These are phyloP conservation scores for Murraya koenigii DNA, from an alignment of 345 rosid species.

Conservation along the genomic window DNA sequence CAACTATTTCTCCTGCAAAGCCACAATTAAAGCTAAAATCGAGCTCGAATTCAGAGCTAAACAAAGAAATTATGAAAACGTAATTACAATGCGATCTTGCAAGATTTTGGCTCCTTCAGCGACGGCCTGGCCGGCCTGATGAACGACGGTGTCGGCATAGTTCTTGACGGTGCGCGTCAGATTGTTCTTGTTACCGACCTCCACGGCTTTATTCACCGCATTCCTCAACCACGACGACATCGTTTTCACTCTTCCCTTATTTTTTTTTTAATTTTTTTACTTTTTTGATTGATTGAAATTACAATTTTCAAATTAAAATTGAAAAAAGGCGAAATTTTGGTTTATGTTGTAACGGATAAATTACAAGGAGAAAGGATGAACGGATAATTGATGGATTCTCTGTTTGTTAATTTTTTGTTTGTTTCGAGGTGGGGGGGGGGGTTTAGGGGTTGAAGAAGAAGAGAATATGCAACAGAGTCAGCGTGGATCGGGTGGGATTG, in stretches of 20 bases:
- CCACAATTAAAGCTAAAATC: not conserved
- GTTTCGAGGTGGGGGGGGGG: not conserved
- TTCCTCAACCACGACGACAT: slow-evolving; percentile 86
- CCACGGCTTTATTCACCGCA: slow-evolving; percentile 93
- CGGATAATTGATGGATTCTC: not conserved
- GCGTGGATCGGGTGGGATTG: not conserved
- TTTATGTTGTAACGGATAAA: not conserved
- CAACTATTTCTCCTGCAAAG: not conserved
- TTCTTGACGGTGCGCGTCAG: slow-evolving; percentile 83
- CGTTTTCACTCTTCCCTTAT: not conserved
- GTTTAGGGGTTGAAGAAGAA: slow-evolving; percentile 11
- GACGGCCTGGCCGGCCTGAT: slow-evolving; percentile 96
- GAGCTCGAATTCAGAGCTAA: not conserved
- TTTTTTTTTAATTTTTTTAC: not conserved
- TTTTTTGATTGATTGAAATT: not conserved
- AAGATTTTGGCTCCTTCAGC: slow-evolving; percentile 94
- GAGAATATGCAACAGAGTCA: not conserved
- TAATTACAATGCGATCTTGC: slow-evolving; percentile 86
- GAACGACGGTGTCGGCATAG: slow-evolving; percentile 94
- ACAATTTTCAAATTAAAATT: not conserved
- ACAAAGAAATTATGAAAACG: not conserved
- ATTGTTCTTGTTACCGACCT: slow-evolving; percentile 90
- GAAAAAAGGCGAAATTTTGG: not conserved
- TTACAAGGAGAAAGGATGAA: not conserved
- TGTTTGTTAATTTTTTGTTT: not conserved